Evolutionary conservation across 2,329 filamentous ascomycete genomes (phyloP), one percentile per base, ranked within the genome.

Genomic region (Arthrinium puccinioides): DNA sequence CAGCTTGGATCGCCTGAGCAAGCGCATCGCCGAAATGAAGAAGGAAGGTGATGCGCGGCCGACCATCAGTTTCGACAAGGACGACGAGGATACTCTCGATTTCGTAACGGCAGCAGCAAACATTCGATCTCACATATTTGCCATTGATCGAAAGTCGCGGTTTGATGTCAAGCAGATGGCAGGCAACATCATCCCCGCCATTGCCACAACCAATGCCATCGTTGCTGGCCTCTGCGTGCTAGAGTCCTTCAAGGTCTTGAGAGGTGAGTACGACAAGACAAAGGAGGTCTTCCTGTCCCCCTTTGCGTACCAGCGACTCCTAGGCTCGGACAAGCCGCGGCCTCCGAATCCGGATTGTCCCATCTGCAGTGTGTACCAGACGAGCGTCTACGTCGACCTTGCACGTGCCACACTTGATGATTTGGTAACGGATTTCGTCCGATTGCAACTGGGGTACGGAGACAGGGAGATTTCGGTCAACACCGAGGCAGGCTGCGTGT

Each of bases 131-230:
- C 70, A 77, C 18, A 73, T 94, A n/a, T 98, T 98, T 55, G 84
- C 81, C 39, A 95, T 98, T 40, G 84, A 90, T 37, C 66, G 70
- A 5, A 90, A 87, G 58, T 94, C 88, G 16, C 87, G 94, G 41
- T 98, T 97, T 54, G 89, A 97, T 55, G 89, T 92, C 52, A 98
- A 98, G 66, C 85, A 98, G 63, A 98, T 97, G 90, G 92, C 92
- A 4, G 92, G 92, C 37, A 98, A 98, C 57, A 98, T 98, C 52
- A 98, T 98, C 43, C 92, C 92, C 2, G 92, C 92, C 2, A 98
- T 98, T 55, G 92, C 92, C 5, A 98, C 92, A 0, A 97, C 92
- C 0, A 98, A 98, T 59, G 92, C 92, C 13, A 94, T 97, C 59
- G 90, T 92, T 2, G 92, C 92, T 13, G 84, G 87, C 10, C 73